Evolutionary conservation across 805 yeast species (phyloP).

Genomic region (Candida tibetensis): DNA sequence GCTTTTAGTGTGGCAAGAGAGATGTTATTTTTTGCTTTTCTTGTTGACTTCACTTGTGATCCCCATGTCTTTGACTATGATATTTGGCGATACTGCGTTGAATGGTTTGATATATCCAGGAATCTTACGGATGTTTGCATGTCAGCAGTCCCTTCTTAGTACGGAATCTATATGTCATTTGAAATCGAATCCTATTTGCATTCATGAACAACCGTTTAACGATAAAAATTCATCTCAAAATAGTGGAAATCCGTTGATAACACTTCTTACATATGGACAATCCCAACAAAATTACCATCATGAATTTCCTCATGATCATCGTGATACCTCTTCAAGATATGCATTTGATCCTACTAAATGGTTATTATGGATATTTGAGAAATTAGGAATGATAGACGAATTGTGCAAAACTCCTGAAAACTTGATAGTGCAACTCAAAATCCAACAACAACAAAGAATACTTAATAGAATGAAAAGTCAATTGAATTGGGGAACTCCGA

Average conservation of each 20-base stretch:
- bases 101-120: slow-evolving; percentile 66
- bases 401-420: slow-evolving; percentile 65
- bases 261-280: slow-evolving; percentile 79
- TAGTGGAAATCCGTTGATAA: slow-evolving; percentile 56
- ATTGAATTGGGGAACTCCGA: slow-evolving; percentile 92
- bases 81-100: slow-evolving; percentile 26
- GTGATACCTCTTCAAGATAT: slow-evolving; percentile 69
- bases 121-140: slow-evolving; percentile 60
- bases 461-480: slow-evolving; percentile 74
- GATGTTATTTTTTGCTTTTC: slow-evolving; percentile 25
- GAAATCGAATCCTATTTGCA: slow-evolving; percentile 59
- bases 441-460: slow-evolving; percentile 72
- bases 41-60: slow-evolving; percentile 27
- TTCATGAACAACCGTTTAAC: slow-evolving; percentile 49
- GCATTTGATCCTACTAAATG: slow-evolving; percentile 88
- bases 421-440: slow-evolving; percentile 52
- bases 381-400: slow-evolving; percentile 57
- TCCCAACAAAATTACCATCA: slow-evolving; percentile 93
- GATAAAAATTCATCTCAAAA: slow-evolving; percentile 68
- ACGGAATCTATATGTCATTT: slow-evolving; percentile 83
- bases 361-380: slow-evolving; percentile 52
- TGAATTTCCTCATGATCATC: slow-evolving; percentile 88
- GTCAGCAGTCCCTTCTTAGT: slow-evolving; percentile 77
- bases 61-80: slow-evolving; percentile 27
- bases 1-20: slow-evolving; percentile 37